These are phyloP conservation scores for Nadsonia fulvescens DNA, from an alignment of 805 yeast species.

Conservation along the genomic window DNA sequence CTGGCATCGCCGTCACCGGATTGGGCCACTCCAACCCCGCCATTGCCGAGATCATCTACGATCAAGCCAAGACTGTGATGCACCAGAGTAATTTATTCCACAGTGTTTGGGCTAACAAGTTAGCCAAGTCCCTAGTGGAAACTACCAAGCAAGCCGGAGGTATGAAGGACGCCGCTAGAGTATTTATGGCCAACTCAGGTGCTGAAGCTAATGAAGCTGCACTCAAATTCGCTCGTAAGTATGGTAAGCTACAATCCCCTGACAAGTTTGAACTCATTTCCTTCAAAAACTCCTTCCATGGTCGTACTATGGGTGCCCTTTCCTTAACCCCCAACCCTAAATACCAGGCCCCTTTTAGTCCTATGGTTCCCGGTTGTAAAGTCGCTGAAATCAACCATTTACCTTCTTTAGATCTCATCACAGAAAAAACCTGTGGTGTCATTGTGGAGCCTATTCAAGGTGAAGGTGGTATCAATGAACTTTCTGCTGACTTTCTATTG, in stretches of 20 bases:
- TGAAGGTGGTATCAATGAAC: constrained; percentile 81
- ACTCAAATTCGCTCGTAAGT: constrained; percentile 61
- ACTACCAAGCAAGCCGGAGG: constrained; percentile 60
- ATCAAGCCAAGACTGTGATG: constrained; percentile 55
- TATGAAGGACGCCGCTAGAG: constrained; percentile 62
- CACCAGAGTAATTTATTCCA: constrained; percentile 79
- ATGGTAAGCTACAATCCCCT: constrained; percentile 38
- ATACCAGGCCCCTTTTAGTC: constrained; percentile 81
- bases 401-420: constrained; percentile 39
- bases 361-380: constrained; percentile 77
- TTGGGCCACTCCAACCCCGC: constrained; percentile 74
- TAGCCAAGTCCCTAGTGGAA: constrained; percentile 52
- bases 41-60: constrained; percentile 48
- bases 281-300: constrained; percentile 86
- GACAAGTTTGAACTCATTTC: constrained; percentile 45
- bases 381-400: constrained; percentile 48
- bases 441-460: constrained; percentile 97
- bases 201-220: constrained; percentile 74
- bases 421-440: constrained; percentile 67
- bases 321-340: constrained; percentile 86
- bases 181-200: constrained; percentile 55
- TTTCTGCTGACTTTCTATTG: constrained; percentile 43
- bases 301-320: constrained; percentile 85
- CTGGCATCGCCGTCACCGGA: constrained; percentile 95
- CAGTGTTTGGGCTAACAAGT: constrained; percentile 67